Conservation (phyloP, 1,284 basidiomycete species). For the Sanghuangporus weigelae region DNA sequence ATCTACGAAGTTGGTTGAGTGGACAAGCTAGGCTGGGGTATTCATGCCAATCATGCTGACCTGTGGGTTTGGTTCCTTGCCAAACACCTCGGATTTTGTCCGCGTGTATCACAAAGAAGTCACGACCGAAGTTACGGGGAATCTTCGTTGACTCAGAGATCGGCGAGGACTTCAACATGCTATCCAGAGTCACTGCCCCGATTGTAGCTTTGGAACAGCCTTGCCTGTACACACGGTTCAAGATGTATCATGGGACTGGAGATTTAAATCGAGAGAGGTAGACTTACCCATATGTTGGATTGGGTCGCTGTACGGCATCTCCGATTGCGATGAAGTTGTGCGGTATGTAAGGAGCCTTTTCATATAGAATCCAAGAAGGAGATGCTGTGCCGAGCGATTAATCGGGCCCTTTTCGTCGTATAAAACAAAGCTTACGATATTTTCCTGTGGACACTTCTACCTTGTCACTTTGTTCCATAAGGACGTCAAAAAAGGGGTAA, state of each 20-base stretch:
- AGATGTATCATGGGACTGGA: neutral
- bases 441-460: neutral
- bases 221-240: conserved; percentile 5
- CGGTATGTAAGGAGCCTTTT: conserved; percentile 14
- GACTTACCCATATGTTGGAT: conserved; percentile 18
- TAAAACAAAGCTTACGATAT: neutral
- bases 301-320: conserved; percentile 16
- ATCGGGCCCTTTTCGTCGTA: neutral
- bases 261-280: neutral
- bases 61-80: conserved; percentile 12
- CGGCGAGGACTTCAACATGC: neutral
- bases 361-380: conserved; percentile 13
- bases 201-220: conserved; percentile 15
- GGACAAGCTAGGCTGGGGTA: neutral
- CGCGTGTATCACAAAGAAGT: conserved; percentile 15
- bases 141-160: neutral
- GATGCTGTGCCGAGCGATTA: neutral
- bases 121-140: conserved; percentile 12
- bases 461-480: neutral
- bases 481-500: neutral
- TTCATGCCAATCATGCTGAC: neutral
- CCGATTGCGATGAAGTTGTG: conserved; percentile 18
- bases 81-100: conserved; percentile 11
- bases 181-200: conserved; percentile 16
- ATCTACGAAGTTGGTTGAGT: conserved; percentile 1